Evolutionary conservation across 1,139 yeast genomes (phyloP), one percentile per base, ranked within the genome.

Genomic region (Debaryomyces sp.): DNA sequence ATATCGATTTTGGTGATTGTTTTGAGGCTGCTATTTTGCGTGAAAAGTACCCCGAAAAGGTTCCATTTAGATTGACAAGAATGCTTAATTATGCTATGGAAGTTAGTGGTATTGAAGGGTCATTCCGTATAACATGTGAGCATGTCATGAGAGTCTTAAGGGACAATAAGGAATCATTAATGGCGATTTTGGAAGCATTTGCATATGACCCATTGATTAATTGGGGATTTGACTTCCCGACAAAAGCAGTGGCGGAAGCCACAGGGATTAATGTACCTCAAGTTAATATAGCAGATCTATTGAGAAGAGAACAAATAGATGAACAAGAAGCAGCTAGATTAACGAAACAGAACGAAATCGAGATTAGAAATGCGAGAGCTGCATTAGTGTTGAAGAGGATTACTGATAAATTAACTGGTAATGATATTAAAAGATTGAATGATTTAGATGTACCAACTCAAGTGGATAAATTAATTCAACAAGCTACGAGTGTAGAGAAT

Each of bases 61-160:
- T 95, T 22, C 99, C 99, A 12, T 95, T 95, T 73, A 80, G 99
- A 66, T 78, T 95, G 53, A 95, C 99, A 0, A 79, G 99, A 67
- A 95, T 95, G 99, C 77, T 95, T 55, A 91, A 95, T 30, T 92
- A 91, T 67, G 99, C 99, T 0, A 94, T 95, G 98, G 99, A 95
- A 66, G 98, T 95, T 5, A 89, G 97, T 70, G 99, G 99, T 15
- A 91, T 95, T 52, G 99, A 95, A 68, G 99, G 99, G 1, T 89
- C 96, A 29, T 95, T 89, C 78, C 80, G 98, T 61, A 92, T 94
- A 45, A 92, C 99, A 0, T 90, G 97, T 68, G 99, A 94, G 62
- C 94, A 92, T 69, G 99, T 95, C 6, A 94, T 95, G 98, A 79
- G 95, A 54, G 95, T 95, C 3, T 74, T 95, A 51, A 78, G 99